Base-by-base conservation (phyloP, 164 flowering plant species). In the Santalum album region DNA sequence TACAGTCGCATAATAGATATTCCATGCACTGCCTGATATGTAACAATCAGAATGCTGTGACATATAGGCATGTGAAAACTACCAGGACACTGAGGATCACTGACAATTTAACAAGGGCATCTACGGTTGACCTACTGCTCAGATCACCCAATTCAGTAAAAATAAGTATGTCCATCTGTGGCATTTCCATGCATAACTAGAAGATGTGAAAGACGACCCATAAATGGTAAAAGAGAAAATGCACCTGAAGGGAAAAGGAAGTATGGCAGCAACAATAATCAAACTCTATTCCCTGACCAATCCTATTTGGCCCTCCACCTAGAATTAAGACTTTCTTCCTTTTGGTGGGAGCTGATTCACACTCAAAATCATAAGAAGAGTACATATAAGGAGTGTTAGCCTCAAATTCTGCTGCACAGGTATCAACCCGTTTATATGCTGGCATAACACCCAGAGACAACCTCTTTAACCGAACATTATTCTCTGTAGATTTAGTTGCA, bases 351-450 rank as follows among this genome's bases (percentile, higher is more conserved):
- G 69, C 72, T 25, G 99, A 87, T 71, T 92, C 99, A 61, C 96
- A 92, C 61, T 92, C 96, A 54, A 60, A 60, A 50, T 89, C 99
- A 71, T 92, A 92, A 10, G 89, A 84, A 3, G 96, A 92, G 62
- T 92, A 92, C 95, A 92, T 85, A 60, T 89, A 92, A 1, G 98
- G 99, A 56, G 99, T 92, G 61, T 92, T 71, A n/a, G 99, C 99
- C 61, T 92, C 99, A 69, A 92, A 92, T 64, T 92, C 97, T 11
- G 99, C 97, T 53, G 97, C 97, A 75, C 99, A 92, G 15, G 99
- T 92, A 75, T 92, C 99, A 25, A 92, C 99, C 58, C 91, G 76
- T 60, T 89, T 92, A 69, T 85, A 92, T 32, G 84, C 72, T 26
- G 97, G 99, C 49, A 63, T 44, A 50, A 92, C 86, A 54, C 97